These are phyloP conservation scores for Pholiota conissans DNA, from an alignment of 768 basidiomycete species.

Conservation along the genomic window DNA sequence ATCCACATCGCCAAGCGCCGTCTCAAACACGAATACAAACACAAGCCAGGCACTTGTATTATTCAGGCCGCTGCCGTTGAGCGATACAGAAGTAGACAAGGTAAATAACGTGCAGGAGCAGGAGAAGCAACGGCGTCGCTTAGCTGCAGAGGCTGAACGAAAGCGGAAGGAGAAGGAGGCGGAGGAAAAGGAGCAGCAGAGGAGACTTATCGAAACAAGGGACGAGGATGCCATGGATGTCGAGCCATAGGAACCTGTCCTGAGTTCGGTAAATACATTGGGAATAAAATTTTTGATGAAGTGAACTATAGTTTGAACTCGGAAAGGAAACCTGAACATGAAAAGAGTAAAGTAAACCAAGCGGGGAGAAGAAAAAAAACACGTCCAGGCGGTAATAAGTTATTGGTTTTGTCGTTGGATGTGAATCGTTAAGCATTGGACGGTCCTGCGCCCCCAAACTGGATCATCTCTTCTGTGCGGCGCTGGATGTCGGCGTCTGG, in stretches of 20 bases:
- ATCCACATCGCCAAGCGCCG: not conserved
- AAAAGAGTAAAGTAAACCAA: not conserved
- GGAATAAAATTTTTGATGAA: not conserved
- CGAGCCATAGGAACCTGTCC: not conserved
- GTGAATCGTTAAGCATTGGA: slow-evolving; percentile 9
- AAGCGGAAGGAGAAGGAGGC: slow-evolving; percentile 4
- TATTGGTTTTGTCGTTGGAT: too few species aligned
- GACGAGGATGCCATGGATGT: slow-evolving; percentile 2
- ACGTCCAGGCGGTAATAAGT: too few species aligned
- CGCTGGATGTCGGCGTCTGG: slow-evolving; percentile 40
- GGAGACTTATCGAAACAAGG: not conserved
- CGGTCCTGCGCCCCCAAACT: slow-evolving; percentile 40
- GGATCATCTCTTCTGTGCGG: slow-evolving; percentile 48
- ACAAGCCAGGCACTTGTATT: slow-evolving; percentile 54
- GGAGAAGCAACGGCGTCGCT: not conserved
- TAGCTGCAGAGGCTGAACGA: not conserved
- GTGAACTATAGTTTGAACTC: not conserved
- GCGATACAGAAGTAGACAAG: slow-evolving; percentile 15
- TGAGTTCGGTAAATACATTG: not conserved
- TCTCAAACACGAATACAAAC: slow-evolving; percentile 14
- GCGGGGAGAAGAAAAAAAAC: not conserved
- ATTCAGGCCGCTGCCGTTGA: slow-evolving; percentile 42
- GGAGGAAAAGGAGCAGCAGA: slow-evolving; percentile 1
- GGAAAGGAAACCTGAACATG: not conserved
- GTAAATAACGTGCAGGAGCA: slow-evolving; percentile 14